These are phyloP conservation scores for Globisporangium nunn DNA, from an alignment of 352 stramenopile genomes.

Conservation along the genomic window DNA sequence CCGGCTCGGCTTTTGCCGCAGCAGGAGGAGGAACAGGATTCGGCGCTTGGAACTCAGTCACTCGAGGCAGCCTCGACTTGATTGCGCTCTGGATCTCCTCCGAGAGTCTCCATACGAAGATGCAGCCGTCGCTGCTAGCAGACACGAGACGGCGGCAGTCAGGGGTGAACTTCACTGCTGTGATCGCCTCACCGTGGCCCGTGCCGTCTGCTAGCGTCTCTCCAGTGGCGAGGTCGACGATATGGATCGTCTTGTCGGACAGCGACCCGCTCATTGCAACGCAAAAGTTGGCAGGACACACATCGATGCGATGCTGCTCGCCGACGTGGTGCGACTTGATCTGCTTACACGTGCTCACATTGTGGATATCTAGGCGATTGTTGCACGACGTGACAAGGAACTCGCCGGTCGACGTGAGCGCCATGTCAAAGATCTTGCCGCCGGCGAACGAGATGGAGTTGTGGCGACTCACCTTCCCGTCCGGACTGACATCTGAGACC, in stretches of 20 bases:
- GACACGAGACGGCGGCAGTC: constrained; percentile 85
- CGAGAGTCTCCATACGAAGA: constrained; percentile 85
- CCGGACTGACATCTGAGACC: constrained; percentile 33
- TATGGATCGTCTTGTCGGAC: constrained; percentile 80
- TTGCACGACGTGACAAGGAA: constrained; percentile 63
- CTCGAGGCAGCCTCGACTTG: constrained; percentile 39
- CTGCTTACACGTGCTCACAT: constrained; percentile 49
- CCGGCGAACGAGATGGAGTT: constrained; percentile 42
- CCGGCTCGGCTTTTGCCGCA: constrained; percentile 3
- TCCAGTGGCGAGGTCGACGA: constrained; percentile 78
- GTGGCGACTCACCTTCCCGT: constrained; percentile 31
- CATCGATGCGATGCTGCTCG: constrained; percentile 62
- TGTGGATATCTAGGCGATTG: constrained; percentile 77
- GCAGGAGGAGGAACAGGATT: constrained; percentile 20
- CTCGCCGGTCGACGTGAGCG: constrained; percentile 65
- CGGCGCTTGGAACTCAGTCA: constrained; percentile 21
- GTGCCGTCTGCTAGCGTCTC: constrained; percentile 69
- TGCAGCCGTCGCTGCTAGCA: constrained; percentile 72
- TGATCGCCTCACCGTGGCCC: constrained; percentile 83
- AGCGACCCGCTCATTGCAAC: constrained; percentile 77
- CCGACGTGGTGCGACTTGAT: constrained; percentile 53
- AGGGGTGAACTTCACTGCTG: constrained; percentile 71
- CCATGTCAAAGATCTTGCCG: constrained; percentile 77
- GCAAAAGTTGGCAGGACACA: constrained; percentile 61
- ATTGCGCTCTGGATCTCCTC: constrained; percentile 69